Base-by-base conservation (phyloP, 805 yeast species). In the Schwanniomyces yamadae region DNA sequence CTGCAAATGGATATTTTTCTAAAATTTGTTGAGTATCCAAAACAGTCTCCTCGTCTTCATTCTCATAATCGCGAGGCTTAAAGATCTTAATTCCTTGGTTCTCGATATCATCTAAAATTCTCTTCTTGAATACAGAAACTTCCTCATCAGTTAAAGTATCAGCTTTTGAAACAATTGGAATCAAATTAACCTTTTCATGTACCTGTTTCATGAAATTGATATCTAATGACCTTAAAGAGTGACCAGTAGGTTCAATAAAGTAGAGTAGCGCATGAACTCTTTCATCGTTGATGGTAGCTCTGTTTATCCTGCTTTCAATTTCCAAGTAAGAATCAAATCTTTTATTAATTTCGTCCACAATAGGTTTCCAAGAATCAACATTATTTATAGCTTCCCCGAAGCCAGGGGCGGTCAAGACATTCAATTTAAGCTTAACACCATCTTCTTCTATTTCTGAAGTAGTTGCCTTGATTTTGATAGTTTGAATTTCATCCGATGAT, bases 221-320 rank as follows among this genome's bases (percentile, higher is more conserved):
- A 62, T 93, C 99, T 53, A 93, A 73, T 13, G 96, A 82, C 59
- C 82, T 85, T 59, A 93, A 75, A 28, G 86, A 79, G 66, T 93
- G 99, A 42, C 96, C 98, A 17, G 97, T 90, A 49, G 99, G 99
- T 66, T 91, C 96, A 54, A 93, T 85, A 53, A 93, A 91, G 66
- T 90, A 93, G 45, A 93, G 67, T 58, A 89, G 80, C 22, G 96
- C 98, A 61, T 93, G 99, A 41, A 93, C 78, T 55, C 99, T 81
- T 54, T 82, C 77, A 64, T 93, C 99, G 39, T 67, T 73, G 44
- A 82, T 73, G 13, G 76, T 61, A 9, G 84, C 66, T 61, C 97
- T 80, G 63, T 80, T 80, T 41, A 87, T 75, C 57, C 82, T 80
- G 54, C 87, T 87, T 69, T 93, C 99, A 33, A 80, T 78, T 63